Evolutionary conservation across 2,329 filamentous ascomycete genomes (phyloP).

Genomic region (Sporothrix mexicana): DNA sequence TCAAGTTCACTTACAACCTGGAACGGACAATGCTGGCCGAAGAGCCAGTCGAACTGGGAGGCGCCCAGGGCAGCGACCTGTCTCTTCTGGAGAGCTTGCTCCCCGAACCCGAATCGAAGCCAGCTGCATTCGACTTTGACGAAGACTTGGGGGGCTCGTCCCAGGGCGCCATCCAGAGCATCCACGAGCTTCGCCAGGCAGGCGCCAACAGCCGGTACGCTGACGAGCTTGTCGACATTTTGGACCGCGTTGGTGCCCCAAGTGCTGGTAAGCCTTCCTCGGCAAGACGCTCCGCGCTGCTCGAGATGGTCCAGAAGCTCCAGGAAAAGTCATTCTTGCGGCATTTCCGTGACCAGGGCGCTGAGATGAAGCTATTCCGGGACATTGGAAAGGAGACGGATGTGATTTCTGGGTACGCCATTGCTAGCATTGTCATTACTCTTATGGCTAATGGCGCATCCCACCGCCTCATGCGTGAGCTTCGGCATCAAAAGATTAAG

Average conservation of each 20-base stretch:
- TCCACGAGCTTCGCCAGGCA: conserved; percentile 69
- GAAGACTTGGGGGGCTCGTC: conserved; percentile 53
- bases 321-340: conserved; percentile 67
- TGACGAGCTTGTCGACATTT: conserved; percentile 68
- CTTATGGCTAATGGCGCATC: conserved; percentile 64
- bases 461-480: conserved; percentile 60
- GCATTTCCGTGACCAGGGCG: conserved; percentile 76
- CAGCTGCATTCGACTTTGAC: conserved; percentile 46
- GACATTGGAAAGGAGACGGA: conserved; percentile 66
- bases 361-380: conserved; percentile 71
- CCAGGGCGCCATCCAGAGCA: conserved; percentile 62
- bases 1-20: conserved; percentile 50
- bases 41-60: conserved; percentile 38
- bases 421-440: conserved; percentile 67
- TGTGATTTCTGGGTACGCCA: conserved; percentile 64
- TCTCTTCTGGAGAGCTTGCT: conserved; percentile 40
- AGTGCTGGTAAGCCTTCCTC: conserved; percentile 52
- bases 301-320: conserved; percentile 65
- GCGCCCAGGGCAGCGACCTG: conserved; percentile 38
- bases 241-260: conserved; percentile 64
- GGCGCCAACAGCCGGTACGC: conserved; percentile 70
- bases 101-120: conserved; percentile 38
- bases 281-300: conserved; percentile 62
- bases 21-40: conserved; percentile 49
- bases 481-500: conserved; percentile 61